Evolutionary conservation across 805 yeast genomes (phyloP).

Genomic region (Schizosaccharomyces octosporus): DNA sequence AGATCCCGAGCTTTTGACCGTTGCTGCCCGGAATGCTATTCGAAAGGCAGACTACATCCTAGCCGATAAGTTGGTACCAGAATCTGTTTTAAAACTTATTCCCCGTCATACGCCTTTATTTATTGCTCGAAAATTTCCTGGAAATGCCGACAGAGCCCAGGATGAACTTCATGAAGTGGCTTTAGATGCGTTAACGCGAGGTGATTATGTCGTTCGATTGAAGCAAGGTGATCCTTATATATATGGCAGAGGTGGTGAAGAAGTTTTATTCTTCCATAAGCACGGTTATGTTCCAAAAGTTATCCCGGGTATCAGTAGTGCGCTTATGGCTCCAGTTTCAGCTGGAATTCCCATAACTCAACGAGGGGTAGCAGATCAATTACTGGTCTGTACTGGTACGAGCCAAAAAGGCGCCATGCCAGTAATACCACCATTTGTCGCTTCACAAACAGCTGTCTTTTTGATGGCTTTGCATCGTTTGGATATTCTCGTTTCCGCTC

Average conservation of each 20-base stretch:
- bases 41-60: slow-evolving; percentile 59
- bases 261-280: slow-evolving; percentile 37
- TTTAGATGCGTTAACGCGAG: slow-evolving; percentile 33
- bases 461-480: slow-evolving; percentile 73
- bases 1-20: slow-evolving; percentile 49
- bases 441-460: slow-evolving; percentile 58
- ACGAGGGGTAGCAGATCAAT: slow-evolving; percentile 77
- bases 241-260: slow-evolving; percentile 93
- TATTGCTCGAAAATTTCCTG: slow-evolving; percentile 86
- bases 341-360: slow-evolving; percentile 79
- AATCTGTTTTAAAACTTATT: slow-evolving; percentile 57
- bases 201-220: slow-evolving; percentile 60
- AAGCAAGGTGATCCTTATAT: slow-evolving; percentile 95
- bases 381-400: slow-evolving; percentile 80
- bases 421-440: slow-evolving; percentile 44
- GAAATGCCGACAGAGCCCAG: slow-evolving; percentile 87
- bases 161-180: slow-evolving; percentile 58
- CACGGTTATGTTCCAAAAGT: slow-evolving; percentile 54
- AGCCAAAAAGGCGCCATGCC: slow-evolving; percentile 74
- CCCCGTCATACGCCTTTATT: slow-evolving; percentile 51
- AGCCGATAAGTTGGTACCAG: slow-evolving; percentile 84
- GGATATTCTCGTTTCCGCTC: slow-evolving; percentile 11
- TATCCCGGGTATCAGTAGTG: slow-evolving; percentile 72
- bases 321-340: slow-evolving; percentile 63
- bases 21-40: slow-evolving; percentile 65